Conservation (phyloP, 176 grass and related monocot genomes). For the Eragrostis nindensis region DNA sequence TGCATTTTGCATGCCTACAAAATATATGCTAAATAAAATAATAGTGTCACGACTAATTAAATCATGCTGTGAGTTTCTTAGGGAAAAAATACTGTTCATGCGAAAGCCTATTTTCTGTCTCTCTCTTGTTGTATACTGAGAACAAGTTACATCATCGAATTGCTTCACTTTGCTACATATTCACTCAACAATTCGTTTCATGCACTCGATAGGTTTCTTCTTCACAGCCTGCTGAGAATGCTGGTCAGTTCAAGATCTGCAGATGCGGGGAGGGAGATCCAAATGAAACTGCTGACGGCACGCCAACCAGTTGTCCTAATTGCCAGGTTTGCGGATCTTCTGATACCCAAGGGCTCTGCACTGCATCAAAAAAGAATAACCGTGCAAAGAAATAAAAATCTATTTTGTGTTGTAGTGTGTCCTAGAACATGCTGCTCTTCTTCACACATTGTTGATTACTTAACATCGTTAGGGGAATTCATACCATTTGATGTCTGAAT, state of each 20-base stretch:
- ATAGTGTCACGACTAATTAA: neutral
- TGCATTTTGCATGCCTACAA: neutral
- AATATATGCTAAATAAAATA: neutral
- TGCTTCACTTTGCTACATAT: conserved; percentile 21
- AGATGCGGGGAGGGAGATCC: conserved; percentile 81
- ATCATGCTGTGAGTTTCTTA: neutral
- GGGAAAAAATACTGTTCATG: neutral
- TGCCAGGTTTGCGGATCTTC: conserved; percentile 68
- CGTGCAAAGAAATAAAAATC: conserved; percentile 7
- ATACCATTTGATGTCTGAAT: conserved; percentile 30
- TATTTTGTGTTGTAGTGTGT: neutral
- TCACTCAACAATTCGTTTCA: conserved; percentile 37
- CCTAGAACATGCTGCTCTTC: neutral
- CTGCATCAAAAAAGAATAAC: neutral
- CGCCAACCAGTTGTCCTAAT: conserved; percentile 57
- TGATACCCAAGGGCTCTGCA: conserved; percentile 18
- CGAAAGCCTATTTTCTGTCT: neutral
- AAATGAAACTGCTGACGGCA: conserved; percentile 69
- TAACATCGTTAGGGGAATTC: neutral
- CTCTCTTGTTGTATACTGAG: neutral
- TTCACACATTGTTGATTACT: neutral
- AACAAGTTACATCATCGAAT: neutral
- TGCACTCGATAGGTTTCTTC: conserved; percentile 63
- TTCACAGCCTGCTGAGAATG: conserved; percentile 63
- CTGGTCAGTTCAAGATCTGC: conserved; percentile 66